These are phyloP conservation scores for Fraxinus nigra DNA, from an alignment of 305 asterid genomes.

Conservation along the genomic window DNA sequence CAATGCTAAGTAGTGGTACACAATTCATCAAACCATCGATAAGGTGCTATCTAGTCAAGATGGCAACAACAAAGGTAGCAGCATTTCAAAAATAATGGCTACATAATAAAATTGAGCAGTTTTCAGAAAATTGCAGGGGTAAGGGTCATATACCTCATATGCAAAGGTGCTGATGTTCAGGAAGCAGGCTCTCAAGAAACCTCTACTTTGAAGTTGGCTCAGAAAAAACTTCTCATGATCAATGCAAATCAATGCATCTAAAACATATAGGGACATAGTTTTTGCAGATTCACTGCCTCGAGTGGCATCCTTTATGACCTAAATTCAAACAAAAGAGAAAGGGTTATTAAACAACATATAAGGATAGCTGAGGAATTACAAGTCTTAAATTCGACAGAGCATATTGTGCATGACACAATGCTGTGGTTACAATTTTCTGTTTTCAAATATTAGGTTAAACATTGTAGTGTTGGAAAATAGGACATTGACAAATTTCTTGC, in stretches of 20 bases:
- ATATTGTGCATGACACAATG: neutral
- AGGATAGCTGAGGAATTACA: neutral
- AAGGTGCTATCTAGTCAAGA: constrained; percentile 14
- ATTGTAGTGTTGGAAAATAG: neutral
- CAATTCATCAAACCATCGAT: neutral
- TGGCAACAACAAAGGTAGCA: constrained; percentile 9
- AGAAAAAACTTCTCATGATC: constrained; percentile 88
- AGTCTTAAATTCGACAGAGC: neutral
- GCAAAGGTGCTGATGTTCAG: constrained; percentile 68
- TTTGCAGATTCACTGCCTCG: constrained; percentile 89
- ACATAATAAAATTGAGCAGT: neutral
- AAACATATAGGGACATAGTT: constrained; percentile 65
- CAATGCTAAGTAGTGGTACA: neutral
- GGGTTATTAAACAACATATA: neutral
- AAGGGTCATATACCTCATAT: constrained; percentile 55
- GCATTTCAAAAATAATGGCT: neutral
- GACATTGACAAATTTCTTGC: neutral
- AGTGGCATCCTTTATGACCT: constrained; percentile 88
- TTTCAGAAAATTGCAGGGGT: neutral
- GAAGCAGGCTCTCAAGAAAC: constrained; percentile 83
- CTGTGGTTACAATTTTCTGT: neutral
- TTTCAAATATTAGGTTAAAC: neutral
- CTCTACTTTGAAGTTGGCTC: constrained; percentile 86
- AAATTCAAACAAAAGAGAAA: constrained; percentile 20
- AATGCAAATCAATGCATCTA: constrained; percentile 77